These are phyloP conservation scores for Eimeria necatrix DNA, from an alignment of 169 alveolate genomes.

Conservation along the genomic window DNA sequence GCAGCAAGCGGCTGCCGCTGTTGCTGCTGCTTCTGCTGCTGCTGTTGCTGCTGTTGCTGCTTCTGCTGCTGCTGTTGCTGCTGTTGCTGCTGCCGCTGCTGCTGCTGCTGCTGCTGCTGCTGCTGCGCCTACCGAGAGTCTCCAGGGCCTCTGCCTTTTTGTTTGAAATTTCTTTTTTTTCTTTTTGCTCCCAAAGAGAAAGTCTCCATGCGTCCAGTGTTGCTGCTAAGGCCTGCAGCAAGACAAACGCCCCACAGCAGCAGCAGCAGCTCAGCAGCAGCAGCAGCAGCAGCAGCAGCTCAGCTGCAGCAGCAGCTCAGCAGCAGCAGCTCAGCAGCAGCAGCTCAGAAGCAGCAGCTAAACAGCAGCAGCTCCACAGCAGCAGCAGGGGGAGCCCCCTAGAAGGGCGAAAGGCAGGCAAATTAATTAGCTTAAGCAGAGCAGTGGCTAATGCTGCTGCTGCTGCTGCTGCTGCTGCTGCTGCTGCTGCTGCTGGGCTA, in stretches of 20 bases:
- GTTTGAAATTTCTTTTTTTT: not conserved
- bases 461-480: too few species aligned
- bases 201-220: not conserved
- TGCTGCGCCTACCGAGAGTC: not conserved
- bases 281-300: not conserved
- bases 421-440: too few species aligned
- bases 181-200: not conserved
- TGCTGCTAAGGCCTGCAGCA: not conserved
- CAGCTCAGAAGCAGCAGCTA: not conserved
- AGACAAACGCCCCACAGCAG: not conserved
- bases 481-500: too few species aligned
- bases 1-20: not conserved
- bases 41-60: too few species aligned
- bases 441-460: too few species aligned
- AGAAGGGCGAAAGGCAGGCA: too few species aligned
- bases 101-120: too few species aligned
- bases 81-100: too few species aligned
- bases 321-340: not conserved
- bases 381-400: not conserved
- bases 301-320: not conserved
- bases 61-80: too few species aligned
- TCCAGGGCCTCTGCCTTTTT: conserved; percentile 9
- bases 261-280: not conserved
- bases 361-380: not conserved
- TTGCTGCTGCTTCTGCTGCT: not conserved